Evolutionary conservation across 306 rosid genomes (phyloP), one percentile per base, ranked within the genome.

Genomic region (Neltuma alba): DNA sequence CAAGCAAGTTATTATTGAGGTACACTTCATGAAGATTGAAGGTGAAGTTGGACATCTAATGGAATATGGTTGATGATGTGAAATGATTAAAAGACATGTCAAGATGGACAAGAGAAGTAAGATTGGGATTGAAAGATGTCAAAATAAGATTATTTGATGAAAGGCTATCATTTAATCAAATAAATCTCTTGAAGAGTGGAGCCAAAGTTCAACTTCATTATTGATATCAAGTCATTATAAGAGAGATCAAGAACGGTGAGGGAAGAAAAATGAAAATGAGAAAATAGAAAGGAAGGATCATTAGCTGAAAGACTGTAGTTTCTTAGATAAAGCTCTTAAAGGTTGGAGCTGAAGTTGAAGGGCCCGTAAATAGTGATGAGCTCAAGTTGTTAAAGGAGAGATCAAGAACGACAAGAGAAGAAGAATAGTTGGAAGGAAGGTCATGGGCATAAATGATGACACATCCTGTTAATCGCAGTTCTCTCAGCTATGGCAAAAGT

Each of bases 391-490:
- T 47, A 3, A 2, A 14, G 1, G 20, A 14, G 42, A 77, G 75
- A 58, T 83, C 80, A 66, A 83, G 69, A 50, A 21, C 13, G 21
- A 62, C 3, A 37, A 69, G 76, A 47, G 77, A 66, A n/a, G 33
- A 41, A 18, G 45, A 72, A 67, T 54, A 16, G 44, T 7, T 64
- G 40, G 6, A 64, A 3, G 70, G 69, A 57, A 28, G 33, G 18
- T 57, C 27, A 25, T 25, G 31, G 31, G 7, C 18, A 57, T 57
- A 11, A 57, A 18, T 3, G 3, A 57, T 11, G 16, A 34, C 64
- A 11, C 64, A 57, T 4, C 18, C 64, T 9, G 2, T 11, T 3
- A 57, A 2, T 3, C 34, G 11, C 18, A 57, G 11, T 25, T 57
- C 34, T 25, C 18, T 57, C 27, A 57, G 64, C 10, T 57, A 0